phyloP scores from a whole-genome alignment of 352 stramenopile genomes.

The Thraustochytrium striatum region DNA sequence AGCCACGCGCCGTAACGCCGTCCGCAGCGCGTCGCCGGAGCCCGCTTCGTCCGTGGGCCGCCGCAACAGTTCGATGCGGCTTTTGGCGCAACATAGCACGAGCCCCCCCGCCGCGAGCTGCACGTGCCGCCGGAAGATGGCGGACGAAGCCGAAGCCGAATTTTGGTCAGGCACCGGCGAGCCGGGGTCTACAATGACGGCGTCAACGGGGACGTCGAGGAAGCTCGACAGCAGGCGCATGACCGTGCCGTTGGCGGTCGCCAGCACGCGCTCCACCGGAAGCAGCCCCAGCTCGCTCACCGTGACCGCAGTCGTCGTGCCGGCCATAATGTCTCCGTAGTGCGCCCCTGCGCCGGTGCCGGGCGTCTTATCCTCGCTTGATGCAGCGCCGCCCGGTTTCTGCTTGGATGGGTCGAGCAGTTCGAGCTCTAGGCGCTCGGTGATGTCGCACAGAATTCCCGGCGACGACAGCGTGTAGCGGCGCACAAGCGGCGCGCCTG shows the following conservation, averaged over 20 bases:
- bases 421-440: background rate
- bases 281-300: background rate
- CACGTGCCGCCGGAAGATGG: background rate
- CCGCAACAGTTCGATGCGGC: too few species aligned
- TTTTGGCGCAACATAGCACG: background rate
- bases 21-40: too few species aligned
- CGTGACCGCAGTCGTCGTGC: constrained; percentile 6
- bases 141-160: background rate
- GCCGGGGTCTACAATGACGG: background rate
- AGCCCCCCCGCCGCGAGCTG: background rate
- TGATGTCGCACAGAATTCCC: constrained; percentile 39
- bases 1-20: too few species aligned
- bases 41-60: too few species aligned
- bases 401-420: background rate
- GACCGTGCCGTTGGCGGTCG: constrained; percentile 34
- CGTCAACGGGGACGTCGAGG: constrained; percentile 10
- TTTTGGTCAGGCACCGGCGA: background rate
- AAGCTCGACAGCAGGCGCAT: constrained; percentile 36
- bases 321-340: constrained; percentile 36
- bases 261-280: constrained; percentile 11
- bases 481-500: background rate
- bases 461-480: background rate
- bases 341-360: background rate
- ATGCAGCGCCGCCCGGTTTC: background rate
- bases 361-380: too few species aligned